Evolutionary conservation across 345 rosid genomes (phyloP), one percentile per base, ranked within the genome.

Genomic region (Gossypium turneri): DNA sequence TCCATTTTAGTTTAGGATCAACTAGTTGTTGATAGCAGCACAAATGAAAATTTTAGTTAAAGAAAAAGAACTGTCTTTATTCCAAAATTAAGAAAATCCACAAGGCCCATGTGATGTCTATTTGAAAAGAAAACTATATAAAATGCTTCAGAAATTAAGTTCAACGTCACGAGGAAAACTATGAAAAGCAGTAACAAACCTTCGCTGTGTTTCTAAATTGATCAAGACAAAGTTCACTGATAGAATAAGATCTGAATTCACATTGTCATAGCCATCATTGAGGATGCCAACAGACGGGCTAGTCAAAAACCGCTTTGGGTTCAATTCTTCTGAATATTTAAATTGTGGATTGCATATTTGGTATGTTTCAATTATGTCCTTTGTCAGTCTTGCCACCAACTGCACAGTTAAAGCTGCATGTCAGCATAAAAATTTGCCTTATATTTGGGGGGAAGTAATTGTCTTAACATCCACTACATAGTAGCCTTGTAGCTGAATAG

Each of bases 241-340:
- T 79, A 96, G 85, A 86, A 96, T 93, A 68, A 96, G 97, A 82
- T 96, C 99, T 6, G 97, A 93, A 82, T 93, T 92, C 81, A 81
- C 91, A 83, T 96, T 96, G 84, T 93, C 99, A 82, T 77, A 86
- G 78, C 99, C 98, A 82, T 92, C 98, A 77, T 96, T 96, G 81
- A 84, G 92, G 72, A 89, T 92, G 78, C 98, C 98, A 82, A 78
- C 85, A 50, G 99, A 88, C 59, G 99, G 99, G 81, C 88, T 92
- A 71, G 97, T 96, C 89, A 96, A 85, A 84, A 88, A 96, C 78
- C 97, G 90, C 89, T 93, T 96, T 43, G 97, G 98, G 85, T 92
- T 93, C 79, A 93, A 82, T 77, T 92, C 98, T 82, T 93, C 98
- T 61, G 91, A 90, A 89, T 88, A 96, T 76, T 86, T 93, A 82